Evolutionary conservation across 108 stramenopile genomes (phyloP).

Genomic region (Hondaea fermentalgiana): DNA sequence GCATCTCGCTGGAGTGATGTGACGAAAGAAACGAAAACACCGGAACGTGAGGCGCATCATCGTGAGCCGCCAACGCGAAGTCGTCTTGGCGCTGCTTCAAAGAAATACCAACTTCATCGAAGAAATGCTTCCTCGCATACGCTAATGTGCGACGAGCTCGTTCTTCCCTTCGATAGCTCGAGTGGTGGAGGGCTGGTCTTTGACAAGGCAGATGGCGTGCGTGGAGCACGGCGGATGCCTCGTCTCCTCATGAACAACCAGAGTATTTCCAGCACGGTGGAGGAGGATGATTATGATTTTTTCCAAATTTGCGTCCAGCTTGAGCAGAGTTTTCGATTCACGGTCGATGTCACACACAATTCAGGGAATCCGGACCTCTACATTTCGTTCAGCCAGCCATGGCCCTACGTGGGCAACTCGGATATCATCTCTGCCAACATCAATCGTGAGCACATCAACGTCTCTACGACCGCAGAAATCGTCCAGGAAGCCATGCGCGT

Average conservation of each 20-base stretch:
- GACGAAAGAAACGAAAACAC: no score
- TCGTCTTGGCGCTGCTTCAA: no score
- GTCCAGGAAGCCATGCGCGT: neutral
- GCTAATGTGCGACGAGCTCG: neutral
- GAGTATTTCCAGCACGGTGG: neutral
- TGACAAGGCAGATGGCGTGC: neutral
- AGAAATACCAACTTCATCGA: no score
- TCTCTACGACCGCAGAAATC: neutral
- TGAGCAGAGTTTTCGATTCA: neutral
- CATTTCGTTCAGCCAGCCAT: neutral
- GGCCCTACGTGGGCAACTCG: neutral
- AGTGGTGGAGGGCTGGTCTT: neutral
- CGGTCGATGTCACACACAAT: neutral
- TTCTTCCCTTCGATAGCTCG: neutral
- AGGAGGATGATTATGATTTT: neutral
- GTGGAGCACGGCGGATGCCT: neutral
- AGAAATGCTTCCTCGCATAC: no score
- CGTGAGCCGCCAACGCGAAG: no score
- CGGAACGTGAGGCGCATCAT: no score
- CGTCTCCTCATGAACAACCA: neutral
- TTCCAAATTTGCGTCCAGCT: neutral
- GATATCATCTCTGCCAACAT: neutral
- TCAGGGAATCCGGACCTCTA: slow-evolving; percentile 2
- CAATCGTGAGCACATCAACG: neutral
- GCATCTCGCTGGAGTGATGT: no score